Conservation (phyloP, 352 stramenopile species). For the Phytophthora megakarya region DNA sequence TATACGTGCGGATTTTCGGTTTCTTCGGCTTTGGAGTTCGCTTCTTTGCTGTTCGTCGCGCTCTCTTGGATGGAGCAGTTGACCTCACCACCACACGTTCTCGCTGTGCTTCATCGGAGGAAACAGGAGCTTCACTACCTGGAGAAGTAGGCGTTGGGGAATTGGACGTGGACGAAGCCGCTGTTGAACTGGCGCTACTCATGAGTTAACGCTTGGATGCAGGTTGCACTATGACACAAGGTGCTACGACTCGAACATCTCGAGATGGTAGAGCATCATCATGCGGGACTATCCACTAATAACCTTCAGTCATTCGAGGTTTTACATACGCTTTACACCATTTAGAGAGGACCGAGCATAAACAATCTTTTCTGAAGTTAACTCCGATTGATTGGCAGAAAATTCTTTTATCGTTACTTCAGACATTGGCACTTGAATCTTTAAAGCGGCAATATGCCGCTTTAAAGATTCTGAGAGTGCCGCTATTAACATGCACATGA, state of each 20-base stretch:
- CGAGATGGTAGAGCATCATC: slow-evolving; percentile 15
- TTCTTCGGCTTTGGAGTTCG: slow-evolving; percentile 21
- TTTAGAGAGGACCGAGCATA: too few species aligned
- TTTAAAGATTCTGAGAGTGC: too few species aligned
- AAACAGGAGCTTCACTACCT: background rate
- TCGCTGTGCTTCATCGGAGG: slow-evolving; percentile 7
- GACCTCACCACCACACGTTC: background rate
- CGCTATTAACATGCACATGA: too few species aligned
- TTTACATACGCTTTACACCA: background rate
- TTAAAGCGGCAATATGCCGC: too few species aligned
- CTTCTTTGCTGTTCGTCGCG: slow-evolving; percentile 10
- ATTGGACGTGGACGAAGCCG: background rate
- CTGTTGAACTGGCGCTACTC: background rate
- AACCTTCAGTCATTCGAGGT: background rate
- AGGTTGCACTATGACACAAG: slow-evolving; percentile 2
- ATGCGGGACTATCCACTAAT: background rate
- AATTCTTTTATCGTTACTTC: too few species aligned
- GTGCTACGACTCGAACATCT: too few species aligned
- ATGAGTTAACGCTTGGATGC: background rate
- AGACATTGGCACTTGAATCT: too few species aligned
- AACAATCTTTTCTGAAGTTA: too few species aligned
- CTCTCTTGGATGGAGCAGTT: slow-evolving; percentile 4
- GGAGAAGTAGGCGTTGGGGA: background rate
- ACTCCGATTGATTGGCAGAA: too few species aligned
- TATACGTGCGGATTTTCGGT: slow-evolving; percentile 33